Evolutionary conservation across 2,329 filamentous ascomycete species (phyloP).

Genomic region (Sporothrix sp.): DNA sequence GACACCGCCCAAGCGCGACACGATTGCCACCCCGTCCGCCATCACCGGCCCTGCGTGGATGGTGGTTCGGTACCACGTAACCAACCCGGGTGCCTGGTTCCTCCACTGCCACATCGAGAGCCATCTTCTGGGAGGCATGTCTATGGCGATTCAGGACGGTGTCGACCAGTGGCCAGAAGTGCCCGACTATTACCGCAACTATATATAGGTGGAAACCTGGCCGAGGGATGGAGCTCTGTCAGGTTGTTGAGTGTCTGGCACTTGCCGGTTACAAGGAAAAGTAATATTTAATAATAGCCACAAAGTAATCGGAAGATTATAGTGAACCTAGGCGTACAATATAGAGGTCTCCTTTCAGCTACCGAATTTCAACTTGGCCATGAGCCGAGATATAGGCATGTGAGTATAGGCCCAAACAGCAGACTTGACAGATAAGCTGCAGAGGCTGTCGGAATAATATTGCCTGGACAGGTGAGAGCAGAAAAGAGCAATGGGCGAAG

Average conservation of each 20-base stretch:
- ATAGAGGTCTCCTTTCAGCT: too few relatives aligned
- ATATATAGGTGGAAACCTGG: neutral
- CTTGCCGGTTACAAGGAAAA: too few relatives aligned
- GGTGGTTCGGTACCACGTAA: slow-evolving; percentile 42
- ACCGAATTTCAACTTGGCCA: too few relatives aligned
- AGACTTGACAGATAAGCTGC: too few relatives aligned
- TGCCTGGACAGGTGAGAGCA: too few relatives aligned
- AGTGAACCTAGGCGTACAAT: too few relatives aligned
- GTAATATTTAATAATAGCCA: too few relatives aligned
- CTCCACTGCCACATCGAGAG: slow-evolving; percentile 48
- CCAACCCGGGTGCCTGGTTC: slow-evolving; percentile 44
- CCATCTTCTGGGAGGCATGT: slow-evolving; percentile 47
- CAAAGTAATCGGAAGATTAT: too few relatives aligned
- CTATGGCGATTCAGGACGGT: slow-evolving; percentile 40
- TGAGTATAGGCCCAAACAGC: too few relatives aligned
- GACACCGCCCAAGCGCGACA: slow-evolving; percentile 45
- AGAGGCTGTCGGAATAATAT: too few relatives aligned
- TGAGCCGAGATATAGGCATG: too few relatives aligned
- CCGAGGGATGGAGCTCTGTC: neutral
- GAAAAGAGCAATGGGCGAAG: too few relatives aligned
- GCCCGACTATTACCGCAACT: slow-evolving; percentile 20
- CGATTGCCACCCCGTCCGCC: slow-evolving; percentile 30
- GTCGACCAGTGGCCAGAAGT: slow-evolving; percentile 34
- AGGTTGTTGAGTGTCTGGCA: neutral
- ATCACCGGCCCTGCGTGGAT: slow-evolving; percentile 32